Evolutionary conservation across 441 rosid species (phyloP), one percentile per base, ranked within the genome.

Genomic region (Kokia cookei): DNA sequence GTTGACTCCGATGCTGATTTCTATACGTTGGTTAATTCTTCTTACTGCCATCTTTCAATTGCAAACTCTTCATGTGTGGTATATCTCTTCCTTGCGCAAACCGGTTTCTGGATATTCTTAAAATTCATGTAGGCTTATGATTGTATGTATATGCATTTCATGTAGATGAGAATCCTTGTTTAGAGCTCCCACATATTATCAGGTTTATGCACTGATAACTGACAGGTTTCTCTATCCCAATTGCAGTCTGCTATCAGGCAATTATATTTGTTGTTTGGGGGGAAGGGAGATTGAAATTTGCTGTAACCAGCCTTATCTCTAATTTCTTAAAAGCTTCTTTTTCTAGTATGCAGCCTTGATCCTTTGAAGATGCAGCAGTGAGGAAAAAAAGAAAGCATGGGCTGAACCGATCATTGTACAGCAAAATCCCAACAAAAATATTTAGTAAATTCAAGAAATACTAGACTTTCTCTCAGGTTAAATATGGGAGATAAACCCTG

Each of bases 281-380:
- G 13, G 22, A 19, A 51, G 57, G 60, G 60, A 12, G 63, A 24
- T 58, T 58, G 37, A 58, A 24, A 32, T 58, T 58, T 58, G 32
- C 14, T 26, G 63, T 26, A n/a, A 26, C 63, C 15, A 58, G 14
- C 37, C 63, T 26, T 26, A 58, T 24, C 35, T 12, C 60, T 55
- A 55, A 55, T 55, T 58, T 26, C 63, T 58, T 58, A 26, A 11
- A 54, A 58, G 32, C 37, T 27, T 7, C 63, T 13, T 58, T 58
- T 26, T 75, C 80, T 29, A 67, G 27, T 61, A 71, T 53, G 43
- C 63, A 24, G 4, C 75, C 76, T 82, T 83, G 85, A 48, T 82
- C 84, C 78, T 84, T 82, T 2, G 12, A 74, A 15, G 75, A 37
- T 40, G 82, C 75, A 26, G 75, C 40, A 62, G 24, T 77, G 48